Evolutionary conservation across 805 yeast species (phyloP).

Genomic region (Candida vaughaniae): DNA sequence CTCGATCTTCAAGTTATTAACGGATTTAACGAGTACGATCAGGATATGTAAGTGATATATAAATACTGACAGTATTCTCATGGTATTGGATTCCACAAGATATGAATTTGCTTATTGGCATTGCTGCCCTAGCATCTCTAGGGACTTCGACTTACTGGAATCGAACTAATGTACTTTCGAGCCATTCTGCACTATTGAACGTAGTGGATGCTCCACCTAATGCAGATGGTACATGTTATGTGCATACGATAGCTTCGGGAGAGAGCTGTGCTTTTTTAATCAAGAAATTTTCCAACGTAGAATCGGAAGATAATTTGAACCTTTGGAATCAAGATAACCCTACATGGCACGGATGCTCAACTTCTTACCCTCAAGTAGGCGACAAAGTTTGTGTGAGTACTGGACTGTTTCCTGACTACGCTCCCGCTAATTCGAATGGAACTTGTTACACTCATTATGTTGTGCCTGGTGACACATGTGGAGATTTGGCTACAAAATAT

Average conservation of each 20-base stretch:
- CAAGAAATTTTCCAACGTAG: constrained; percentile 2
- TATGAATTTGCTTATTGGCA: background rate
- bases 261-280: constrained; percentile 4
- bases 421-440: too few species aligned
- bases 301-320: background rate
- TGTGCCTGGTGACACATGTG: constrained; percentile 14
- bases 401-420: background rate
- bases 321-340: constrained; percentile 3
- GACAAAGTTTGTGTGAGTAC: constrained; percentile 2
- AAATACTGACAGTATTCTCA: too few species aligned
- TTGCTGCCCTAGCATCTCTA: too few species aligned
- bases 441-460: constrained; percentile 13
- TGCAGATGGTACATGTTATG: constrained; percentile 8
- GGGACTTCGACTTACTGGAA: too few species aligned
- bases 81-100: too few species aligned
- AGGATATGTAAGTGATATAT: too few species aligned
- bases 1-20: too few species aligned
- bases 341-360: constrained; percentile 4
- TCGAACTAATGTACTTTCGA: too few species aligned
- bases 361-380: background rate
- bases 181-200: too few species aligned
- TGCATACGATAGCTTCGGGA: constrained; percentile 5
- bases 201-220: constrained; percentile 4
- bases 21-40: too few species aligned
- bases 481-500: constrained; percentile 7